These are phyloP conservation scores for Scorias spongiosa DNA, from an alignment of 2,329 filamentous ascomycete species.

Conservation along the genomic window DNA sequence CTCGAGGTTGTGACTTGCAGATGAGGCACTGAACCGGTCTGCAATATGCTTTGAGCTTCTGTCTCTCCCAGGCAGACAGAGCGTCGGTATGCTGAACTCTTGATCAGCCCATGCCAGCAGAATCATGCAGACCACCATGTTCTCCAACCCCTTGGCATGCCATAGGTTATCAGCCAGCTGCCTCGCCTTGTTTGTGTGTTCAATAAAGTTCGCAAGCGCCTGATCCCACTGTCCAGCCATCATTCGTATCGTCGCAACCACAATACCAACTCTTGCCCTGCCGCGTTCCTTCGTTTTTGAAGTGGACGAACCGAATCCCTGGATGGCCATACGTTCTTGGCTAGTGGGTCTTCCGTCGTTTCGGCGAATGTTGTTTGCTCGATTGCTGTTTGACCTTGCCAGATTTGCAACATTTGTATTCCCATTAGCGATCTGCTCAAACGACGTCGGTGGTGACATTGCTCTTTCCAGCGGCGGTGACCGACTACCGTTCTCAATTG, in stretches of 20 bases:
- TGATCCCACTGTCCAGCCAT: conserved; percentile 83
- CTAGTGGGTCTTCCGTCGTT: conserved; percentile 10
- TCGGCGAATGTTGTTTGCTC: conserved; percentile 10
- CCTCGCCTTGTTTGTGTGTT: conserved; percentile 63
- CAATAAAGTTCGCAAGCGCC: conserved; percentile 67
- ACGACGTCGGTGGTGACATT: conserved; percentile 31
- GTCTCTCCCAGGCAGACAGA: conserved; percentile 13
- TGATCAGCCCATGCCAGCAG: conserved; percentile 72
- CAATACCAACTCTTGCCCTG: conserved; percentile 61
- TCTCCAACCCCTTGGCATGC: conserved; percentile 89
- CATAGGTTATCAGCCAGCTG: conserved; percentile 84
- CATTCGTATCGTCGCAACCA: conserved; percentile 74
- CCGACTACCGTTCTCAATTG: conserved; percentile 9
- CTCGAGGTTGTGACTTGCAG: conserved; percentile 10
- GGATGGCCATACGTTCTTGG: conserved; percentile 45
- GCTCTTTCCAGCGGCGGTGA: conserved; percentile 7
- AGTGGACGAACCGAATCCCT: conserved; percentile 49
- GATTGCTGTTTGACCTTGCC: conserved; percentile 22
- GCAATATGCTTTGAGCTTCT: conserved; percentile 2
- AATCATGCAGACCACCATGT: conserved; percentile 67
- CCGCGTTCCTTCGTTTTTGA: conserved; percentile 56
- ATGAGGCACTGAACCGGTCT: conserved; percentile 12
- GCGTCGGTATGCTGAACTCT: conserved; percentile 54
- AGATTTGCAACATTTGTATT: conserved; percentile 24
- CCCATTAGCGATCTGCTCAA: conserved; percentile 35